A percentile compares a stretch with the other conserved stretches of the same genome.
Conservation (phyloP, 164 flowering plant genomes). For the Dillenia suffruticosa region DNA sequence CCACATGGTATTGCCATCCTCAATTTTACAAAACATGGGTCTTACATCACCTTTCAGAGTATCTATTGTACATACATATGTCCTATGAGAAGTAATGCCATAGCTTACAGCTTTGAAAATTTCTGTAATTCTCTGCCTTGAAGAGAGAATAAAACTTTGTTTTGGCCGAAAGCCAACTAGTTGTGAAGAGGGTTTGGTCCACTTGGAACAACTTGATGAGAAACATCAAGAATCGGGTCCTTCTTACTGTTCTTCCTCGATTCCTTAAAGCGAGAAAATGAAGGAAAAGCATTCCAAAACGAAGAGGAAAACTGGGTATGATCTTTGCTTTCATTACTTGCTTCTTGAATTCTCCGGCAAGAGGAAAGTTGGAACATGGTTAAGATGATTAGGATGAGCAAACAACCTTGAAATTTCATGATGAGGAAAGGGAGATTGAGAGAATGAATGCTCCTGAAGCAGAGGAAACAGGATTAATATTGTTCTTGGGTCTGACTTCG, state of each 20-base stretch:
- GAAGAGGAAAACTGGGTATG: background rate
- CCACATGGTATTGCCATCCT: too few species aligned
- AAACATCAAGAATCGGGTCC: slow-evolving; percentile 16
- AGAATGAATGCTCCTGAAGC: background rate
- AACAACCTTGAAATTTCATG: slow-evolving; percentile 20
- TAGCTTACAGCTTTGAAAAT: slow-evolving; percentile 14
- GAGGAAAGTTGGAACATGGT: slow-evolving; percentile 11
- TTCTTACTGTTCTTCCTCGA: background rate
- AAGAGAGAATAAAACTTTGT: background rate
- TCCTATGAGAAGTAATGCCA: background rate
- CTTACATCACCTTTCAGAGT: background rate
- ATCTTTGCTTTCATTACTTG: slow-evolving; percentile 1
- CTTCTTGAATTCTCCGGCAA: slow-evolving; percentile 11
- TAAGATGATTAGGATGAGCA: slow-evolving; percentile 21
- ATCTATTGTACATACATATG: slow-evolving; percentile 7
- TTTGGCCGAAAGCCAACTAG: slow-evolving; percentile 13
- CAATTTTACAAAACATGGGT: too few species aligned
- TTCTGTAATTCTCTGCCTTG: slow-evolving; percentile 2
- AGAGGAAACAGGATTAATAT: slow-evolving; percentile 5
- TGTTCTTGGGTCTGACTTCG: background rate
- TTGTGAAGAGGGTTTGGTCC: slow-evolving; percentile 47
- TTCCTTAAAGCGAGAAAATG: slow-evolving; percentile 6
- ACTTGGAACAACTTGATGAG: slow-evolving; percentile 19
- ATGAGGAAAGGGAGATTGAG: slow-evolving; percentile 1
- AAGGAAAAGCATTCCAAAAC: slow-evolving; percentile 5